Evolutionary conservation across 805 yeast species (phyloP).

Genomic region (Metschnikowia continentalis): DNA sequence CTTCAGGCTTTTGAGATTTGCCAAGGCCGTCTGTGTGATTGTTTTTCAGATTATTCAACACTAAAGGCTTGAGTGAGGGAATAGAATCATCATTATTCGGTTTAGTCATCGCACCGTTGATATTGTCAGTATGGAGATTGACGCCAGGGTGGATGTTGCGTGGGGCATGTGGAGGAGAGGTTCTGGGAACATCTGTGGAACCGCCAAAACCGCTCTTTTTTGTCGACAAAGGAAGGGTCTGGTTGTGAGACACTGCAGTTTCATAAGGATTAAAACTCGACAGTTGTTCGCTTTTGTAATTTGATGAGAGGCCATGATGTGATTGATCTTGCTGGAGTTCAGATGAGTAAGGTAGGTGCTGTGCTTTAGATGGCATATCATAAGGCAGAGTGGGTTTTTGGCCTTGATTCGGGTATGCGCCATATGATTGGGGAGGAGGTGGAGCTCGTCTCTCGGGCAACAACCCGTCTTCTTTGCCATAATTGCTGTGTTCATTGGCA

Average conservation of each 20-base stretch:
- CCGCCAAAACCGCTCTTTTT: slow-evolving; percentile 24
- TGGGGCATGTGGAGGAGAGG: slow-evolving; percentile 30
- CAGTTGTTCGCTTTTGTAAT: neutral
- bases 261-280: slow-evolving; percentile 1
- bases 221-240: slow-evolving; percentile 13
- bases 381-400: neutral
- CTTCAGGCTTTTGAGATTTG: slow-evolving; percentile 11
- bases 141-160: slow-evolving; percentile 30
- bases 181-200: slow-evolving; percentile 17
- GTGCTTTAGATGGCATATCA: slow-evolving; percentile 4
- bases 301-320: neutral
- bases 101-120: slow-evolving; percentile 23
- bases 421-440: slow-evolving; percentile 40
- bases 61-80: slow-evolving; percentile 13
- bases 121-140: slow-evolving; percentile 26
- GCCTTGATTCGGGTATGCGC: neutral
- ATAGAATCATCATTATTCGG: slow-evolving; percentile 3
- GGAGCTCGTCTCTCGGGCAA: slow-evolving; percentile 55
- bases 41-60: slow-evolving; percentile 12
- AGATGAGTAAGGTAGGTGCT: neutral
- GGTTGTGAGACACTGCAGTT: slow-evolving; percentile 13
- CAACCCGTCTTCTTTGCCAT: slow-evolving; percentile 22
- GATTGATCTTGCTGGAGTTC: neutral
- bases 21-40: slow-evolving; percentile 9
- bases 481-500: slow-evolving; percentile 17